These are phyloP conservation scores for Mariannaea sp. DNA, from an alignment of 2,329 filamentous ascomycete species.

Conservation along the genomic window DNA sequence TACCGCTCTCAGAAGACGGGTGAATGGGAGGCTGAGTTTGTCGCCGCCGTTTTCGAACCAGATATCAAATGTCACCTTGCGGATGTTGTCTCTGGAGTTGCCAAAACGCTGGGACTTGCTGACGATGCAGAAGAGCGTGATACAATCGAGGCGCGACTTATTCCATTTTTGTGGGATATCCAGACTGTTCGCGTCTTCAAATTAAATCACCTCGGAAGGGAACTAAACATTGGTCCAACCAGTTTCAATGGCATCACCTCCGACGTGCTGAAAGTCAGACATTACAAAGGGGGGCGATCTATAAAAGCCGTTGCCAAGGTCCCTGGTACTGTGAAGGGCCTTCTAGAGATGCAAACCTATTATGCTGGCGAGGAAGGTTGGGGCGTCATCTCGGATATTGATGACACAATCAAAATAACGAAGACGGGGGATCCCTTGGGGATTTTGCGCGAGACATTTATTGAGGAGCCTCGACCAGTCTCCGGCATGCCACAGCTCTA, in stretches of 20 bases:
- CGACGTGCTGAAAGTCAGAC: constrained; percentile 61
- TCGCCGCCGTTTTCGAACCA: constrained; percentile 79
- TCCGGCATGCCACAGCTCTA: constrained; percentile 87
- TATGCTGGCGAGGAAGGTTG: constrained; percentile 80
- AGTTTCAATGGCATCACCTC: constrained; percentile 73
- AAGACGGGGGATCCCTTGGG: constrained; percentile 79
- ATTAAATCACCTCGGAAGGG: constrained; percentile 58
- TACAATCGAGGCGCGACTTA: constrained; percentile 69
- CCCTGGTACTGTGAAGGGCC: constrained; percentile 56
- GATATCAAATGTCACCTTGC: constrained; percentile 70
- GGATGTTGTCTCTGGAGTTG: constrained; percentile 71
- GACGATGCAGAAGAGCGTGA: constrained; percentile 61
- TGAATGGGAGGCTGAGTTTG: constrained; percentile 80
- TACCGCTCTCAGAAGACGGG: constrained; percentile 59
- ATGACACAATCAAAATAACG: constrained; percentile 95
- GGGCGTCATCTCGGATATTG: constrained; percentile 86
- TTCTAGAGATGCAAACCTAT: constrained; percentile 69
- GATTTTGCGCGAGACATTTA: constrained; percentile 83
- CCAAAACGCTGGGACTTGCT: constrained; percentile 69
- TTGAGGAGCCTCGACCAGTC: constrained; percentile 72
- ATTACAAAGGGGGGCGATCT: constrained; percentile 50
- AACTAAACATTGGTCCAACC: constrained; percentile 68
- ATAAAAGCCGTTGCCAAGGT: constrained; percentile 56
- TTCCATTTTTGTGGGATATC: constrained; percentile 79
- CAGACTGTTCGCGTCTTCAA: constrained; percentile 71